Conservation (phyloP, 2,329 filamentous ascomycete genomes). For the Fusarium agapanthi region DNA sequence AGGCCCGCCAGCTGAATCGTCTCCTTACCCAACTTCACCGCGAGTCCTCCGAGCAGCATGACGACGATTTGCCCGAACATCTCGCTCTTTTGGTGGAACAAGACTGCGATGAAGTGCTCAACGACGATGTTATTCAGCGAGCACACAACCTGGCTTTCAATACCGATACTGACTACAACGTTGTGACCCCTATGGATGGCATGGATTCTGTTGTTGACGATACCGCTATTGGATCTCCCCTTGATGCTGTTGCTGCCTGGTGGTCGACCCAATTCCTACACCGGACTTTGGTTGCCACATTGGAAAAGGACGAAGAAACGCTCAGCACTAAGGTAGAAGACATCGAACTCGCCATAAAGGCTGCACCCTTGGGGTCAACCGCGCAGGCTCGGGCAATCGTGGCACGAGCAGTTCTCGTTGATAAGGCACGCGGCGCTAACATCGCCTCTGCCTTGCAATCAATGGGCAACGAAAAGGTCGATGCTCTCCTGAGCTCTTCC, state of each 20-base stretch:
- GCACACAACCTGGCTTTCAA: slow-evolving; percentile 94
- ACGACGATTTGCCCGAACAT: slow-evolving; percentile 75
- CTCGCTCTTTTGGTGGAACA: slow-evolving; percentile 78
- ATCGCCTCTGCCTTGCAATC: slow-evolving; percentile 66
- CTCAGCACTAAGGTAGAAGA: slow-evolving; percentile 47
- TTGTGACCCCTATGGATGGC: slow-evolving; percentile 70
- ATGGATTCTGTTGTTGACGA: slow-evolving; percentile 89
- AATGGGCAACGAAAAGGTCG: slow-evolving; percentile 48
- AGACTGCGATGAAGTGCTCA: slow-evolving; percentile 84
- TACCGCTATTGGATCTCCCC: slow-evolving; percentile 81
- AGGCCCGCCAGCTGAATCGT: slow-evolving; percentile 73
- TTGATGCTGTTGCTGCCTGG: slow-evolving; percentile 93
- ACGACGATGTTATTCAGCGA: slow-evolving; percentile 79
- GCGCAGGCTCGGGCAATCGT: slow-evolving; percentile 70
- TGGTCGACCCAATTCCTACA: slow-evolving; percentile 81
- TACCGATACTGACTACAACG: slow-evolving; percentile 74
- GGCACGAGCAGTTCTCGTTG: slow-evolving; percentile 64
- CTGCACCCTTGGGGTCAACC: slow-evolving; percentile 81
- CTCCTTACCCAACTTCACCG: slow-evolving; percentile 54
- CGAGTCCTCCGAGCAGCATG: slow-evolving; percentile 56
- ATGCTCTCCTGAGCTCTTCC: slow-evolving; percentile 37
- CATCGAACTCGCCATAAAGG: slow-evolving; percentile 74
- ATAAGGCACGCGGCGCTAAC: slow-evolving; percentile 62
- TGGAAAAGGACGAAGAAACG: slow-evolving; percentile 59
- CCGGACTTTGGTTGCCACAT: slow-evolving; percentile 69